These are phyloP conservation scores for Arthrinium phaeospermum DNA, from an alignment of 2,329 filamentous ascomycete genomes.

Conservation along the genomic window DNA sequence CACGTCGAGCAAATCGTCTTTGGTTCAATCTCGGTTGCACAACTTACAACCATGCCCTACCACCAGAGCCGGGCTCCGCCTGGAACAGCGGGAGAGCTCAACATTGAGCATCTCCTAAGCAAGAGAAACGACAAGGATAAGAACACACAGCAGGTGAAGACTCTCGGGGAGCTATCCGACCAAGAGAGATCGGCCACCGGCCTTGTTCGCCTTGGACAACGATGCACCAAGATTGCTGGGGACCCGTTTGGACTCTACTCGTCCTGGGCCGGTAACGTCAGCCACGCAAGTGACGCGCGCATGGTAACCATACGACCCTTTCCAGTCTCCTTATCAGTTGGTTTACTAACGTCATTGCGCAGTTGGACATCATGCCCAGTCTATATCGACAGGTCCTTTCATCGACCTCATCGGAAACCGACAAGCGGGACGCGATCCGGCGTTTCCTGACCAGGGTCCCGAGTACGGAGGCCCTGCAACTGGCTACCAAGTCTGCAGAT, in stretches of 20 bases:
- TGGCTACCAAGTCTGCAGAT: not conserved
- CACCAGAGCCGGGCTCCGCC: not conserved
- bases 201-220: slow-evolving; percentile 19
- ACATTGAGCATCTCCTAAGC: not conserved
- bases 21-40: not conserved
- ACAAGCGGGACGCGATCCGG: not conserved
- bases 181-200: slow-evolving; percentile 12
- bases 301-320: slow-evolving; percentile 21
- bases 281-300: slow-evolving; percentile 20
- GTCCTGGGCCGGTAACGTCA: slow-evolving; percentile 26
- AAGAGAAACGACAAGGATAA: not conserved
- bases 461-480: not conserved
- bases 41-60: not conserved
- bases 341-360: not conserved
- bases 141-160: slow-evolving; percentile 1
- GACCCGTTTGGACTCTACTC: slow-evolving; percentile 23
- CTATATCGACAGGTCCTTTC: not conserved
- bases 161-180: slow-evolving; percentile 19
- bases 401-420: not conserved
- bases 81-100: not conserved
- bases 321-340: not conserved
- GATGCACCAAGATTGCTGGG: slow-evolving; percentile 20
- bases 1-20: not conserved
- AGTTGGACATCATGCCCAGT: not conserved
- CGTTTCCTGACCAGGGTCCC: not conserved